Evolutionary conservation across 1,284 basidiomycete species (phyloP).

Genomic region (Marasmius tenuissimus): DNA sequence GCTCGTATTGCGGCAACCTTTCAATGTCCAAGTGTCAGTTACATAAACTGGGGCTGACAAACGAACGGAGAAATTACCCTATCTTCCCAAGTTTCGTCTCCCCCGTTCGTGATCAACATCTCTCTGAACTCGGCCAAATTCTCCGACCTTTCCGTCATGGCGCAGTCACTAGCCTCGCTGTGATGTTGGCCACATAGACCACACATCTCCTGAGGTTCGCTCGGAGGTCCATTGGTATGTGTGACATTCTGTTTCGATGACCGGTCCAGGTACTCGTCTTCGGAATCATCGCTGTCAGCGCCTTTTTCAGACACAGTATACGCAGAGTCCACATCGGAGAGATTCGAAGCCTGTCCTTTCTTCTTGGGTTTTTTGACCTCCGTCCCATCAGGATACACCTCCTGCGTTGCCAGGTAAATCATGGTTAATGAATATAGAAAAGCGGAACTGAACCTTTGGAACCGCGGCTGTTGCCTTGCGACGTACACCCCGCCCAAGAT

Average conservation of each 20-base stretch:
- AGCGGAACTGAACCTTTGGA: slow-evolving; percentile 38
- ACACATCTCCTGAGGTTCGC: slow-evolving; percentile 33
- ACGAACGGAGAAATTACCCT: slow-evolving; percentile 43
- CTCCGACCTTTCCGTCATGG: slow-evolving; percentile 63
- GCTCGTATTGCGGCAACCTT: slow-evolving; percentile 7
- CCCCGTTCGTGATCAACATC: slow-evolving; percentile 58
- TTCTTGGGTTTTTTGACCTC: slow-evolving; percentile 27
- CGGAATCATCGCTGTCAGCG: slow-evolving; percentile 18
- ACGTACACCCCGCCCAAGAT: slow-evolving; percentile 67
- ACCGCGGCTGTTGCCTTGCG: slow-evolving; percentile 61
- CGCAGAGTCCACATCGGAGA: slow-evolving; percentile 38
- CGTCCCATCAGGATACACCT: slow-evolving; percentile 24
- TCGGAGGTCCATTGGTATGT: not conserved
- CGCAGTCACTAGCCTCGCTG: slow-evolving; percentile 46
- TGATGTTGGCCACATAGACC: slow-evolving; percentile 65
- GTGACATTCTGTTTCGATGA: not conserved
- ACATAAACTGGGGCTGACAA: not conserved
- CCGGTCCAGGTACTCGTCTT: slow-evolving; percentile 13
- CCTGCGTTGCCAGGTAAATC: not conserved
- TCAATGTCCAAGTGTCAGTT: not conserved
- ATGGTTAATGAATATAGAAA: not conserved
- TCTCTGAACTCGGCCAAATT: slow-evolving; percentile 68
- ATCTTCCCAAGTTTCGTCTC: slow-evolving; percentile 63
- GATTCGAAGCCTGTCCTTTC: slow-evolving; percentile 19
- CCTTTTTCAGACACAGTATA: slow-evolving; percentile 32